Evolutionary conservation across 352 stramenopile genomes (phyloP).

Genomic region (Phytophthora foliorum): DNA sequence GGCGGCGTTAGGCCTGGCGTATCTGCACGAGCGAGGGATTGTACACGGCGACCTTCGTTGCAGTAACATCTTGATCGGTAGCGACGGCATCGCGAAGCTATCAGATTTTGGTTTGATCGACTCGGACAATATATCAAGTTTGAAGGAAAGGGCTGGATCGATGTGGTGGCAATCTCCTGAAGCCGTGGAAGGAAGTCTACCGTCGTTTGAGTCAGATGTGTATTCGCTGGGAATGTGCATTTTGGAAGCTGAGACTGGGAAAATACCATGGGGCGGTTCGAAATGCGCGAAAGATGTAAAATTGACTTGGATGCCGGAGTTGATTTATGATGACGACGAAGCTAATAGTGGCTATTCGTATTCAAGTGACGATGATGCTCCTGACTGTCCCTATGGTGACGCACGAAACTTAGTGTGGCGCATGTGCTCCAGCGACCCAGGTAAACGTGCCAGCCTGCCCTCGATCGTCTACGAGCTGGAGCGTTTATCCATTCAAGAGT

Average conservation of each 20-base stretch:
- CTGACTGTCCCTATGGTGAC: too few species aligned
- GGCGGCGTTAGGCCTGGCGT: constrained; percentile 12
- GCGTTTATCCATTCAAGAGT: neutral
- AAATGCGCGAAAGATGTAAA: neutral
- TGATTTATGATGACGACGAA: too few species aligned
- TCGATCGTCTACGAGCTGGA: constrained; percentile 9
- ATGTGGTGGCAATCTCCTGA: constrained; percentile 26
- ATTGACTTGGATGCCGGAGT: neutral
- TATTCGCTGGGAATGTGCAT: too few species aligned
- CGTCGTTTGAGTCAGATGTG: constrained; percentile 5
- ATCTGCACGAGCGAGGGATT: constrained; percentile 19
- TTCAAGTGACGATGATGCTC: too few species aligned
- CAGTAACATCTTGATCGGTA: constrained; percentile 40
- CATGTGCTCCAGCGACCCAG: constrained; percentile 4
- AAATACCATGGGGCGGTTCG: neutral
- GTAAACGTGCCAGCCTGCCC: neutral
- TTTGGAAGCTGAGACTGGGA: too few species aligned
- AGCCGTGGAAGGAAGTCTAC: neutral
- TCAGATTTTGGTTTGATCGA: constrained; percentile 38
- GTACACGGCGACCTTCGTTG: too few species aligned
- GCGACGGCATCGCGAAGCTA: constrained; percentile 30
- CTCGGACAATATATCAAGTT: too few species aligned
- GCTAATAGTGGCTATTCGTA: too few species aligned
- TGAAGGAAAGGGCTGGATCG: neutral
- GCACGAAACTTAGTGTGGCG: neutral